Base-by-base conservation (phyloP, 1,139 yeast genomes). In the Tardiomyces depauwii region DNA sequence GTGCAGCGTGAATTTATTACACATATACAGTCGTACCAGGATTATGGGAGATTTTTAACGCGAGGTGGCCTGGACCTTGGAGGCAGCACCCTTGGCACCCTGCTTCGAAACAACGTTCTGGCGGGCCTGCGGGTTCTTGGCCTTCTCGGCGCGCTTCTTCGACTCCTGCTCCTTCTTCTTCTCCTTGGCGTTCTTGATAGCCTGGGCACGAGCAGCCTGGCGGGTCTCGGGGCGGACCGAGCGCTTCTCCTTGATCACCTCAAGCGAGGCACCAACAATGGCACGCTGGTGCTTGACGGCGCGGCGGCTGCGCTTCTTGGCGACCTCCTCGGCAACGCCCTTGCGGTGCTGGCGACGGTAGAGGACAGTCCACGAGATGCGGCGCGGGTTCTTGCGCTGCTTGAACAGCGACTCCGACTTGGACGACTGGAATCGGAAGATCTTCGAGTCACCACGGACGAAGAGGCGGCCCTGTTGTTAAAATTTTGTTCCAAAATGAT, bases 321-420 rank as follows among this genome's bases (percentile, higher is more conserved):
- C 66, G 61, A 86, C 84, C 78, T 91, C 98, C 80, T 91, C 98
- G 68, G 96, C 82, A 70, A 89, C 80, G 80, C 99, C 99, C 80
- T 91, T 91, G 85, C 87, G 89, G 95, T 91, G 97, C 78, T 89
- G 96, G 78, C 95, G 86, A 83, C 99, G 91, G 91, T 79, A 91
- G 67, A 91, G 82, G 68, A 89, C 96, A 62, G 99, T 91, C 99
- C 99, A 91, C 60, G 97, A 83, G 71, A 91, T 82, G 82, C 96
- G 86, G 82, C 98, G 88, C 77, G 98, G 99, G 89, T 93, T 91
- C 94, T 91, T 91, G 83, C 97, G 88, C 81, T 93, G 99, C 70
- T 82, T 82, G 94, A 91, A 91, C 69, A 91, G 83, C 71, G 98
- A 88, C 67, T 95, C 93, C 70, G 95, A 80, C 79, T 91, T 93